Conservation (phyloP, 2,329 filamentous ascomycete species). For the Alternaria triticina region DNA sequence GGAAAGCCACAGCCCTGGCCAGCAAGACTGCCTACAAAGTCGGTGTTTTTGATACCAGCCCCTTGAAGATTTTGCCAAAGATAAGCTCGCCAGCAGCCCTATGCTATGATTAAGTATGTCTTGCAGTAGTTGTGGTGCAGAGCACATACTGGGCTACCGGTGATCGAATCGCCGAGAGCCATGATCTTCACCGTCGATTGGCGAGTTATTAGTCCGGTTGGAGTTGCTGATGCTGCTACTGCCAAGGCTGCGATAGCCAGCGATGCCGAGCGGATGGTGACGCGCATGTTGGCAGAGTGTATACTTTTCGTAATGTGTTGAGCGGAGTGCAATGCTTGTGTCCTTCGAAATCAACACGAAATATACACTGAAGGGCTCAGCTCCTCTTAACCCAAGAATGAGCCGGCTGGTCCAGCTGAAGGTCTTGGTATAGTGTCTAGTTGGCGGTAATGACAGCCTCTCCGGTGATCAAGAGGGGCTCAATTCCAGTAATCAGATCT, state of each 20-base stretch:
- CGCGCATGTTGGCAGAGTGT: background rate
- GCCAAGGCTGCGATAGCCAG: background rate
- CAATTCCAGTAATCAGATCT: background rate
- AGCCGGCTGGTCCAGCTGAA: background rate
- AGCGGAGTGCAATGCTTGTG: background rate
- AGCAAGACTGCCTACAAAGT: constrained; percentile 39
- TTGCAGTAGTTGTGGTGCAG: background rate
- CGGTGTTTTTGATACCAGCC: constrained; percentile 27
- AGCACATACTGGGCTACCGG: constrained; percentile 19
- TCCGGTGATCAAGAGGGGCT: background rate
- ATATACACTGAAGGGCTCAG: background rate
- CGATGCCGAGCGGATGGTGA: background rate
- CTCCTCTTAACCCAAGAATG: background rate
- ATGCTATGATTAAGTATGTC: constrained; percentile 7
- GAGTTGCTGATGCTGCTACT: background rate
- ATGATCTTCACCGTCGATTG: constrained; percentile 29
- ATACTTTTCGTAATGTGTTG: background rate
- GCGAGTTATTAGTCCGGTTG: constrained; percentile 7
- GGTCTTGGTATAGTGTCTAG: background rate
- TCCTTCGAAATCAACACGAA: too few relatives aligned
- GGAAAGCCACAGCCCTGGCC: constrained; percentile 48
- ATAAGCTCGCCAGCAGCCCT: constrained; percentile 39
- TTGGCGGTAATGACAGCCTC: background rate
- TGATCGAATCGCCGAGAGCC: constrained; percentile 35
- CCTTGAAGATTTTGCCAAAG: constrained; percentile 33